Base-by-base conservation (phyloP, 768 basidiomycete species). In the Cubamyces sp. region DNA sequence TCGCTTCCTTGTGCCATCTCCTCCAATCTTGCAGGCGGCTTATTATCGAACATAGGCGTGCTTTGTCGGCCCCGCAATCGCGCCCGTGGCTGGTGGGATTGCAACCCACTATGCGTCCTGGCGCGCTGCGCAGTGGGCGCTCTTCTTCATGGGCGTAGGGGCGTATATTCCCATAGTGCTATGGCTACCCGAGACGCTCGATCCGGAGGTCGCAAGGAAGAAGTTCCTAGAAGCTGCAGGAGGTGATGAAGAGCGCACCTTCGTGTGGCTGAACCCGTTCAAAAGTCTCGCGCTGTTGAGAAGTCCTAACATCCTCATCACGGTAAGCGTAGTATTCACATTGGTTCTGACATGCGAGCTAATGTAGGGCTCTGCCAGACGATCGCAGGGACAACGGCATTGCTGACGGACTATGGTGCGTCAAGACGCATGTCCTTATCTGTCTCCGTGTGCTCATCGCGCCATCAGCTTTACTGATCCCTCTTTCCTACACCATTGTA, bases 401-500 rank as follows among this genome's bases (percentile, higher is more conserved):
- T 76, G 39, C 39, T 72, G 18, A 71, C 74, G 16, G 70, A 74
- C 45, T 73, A 51, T 48, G 45, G 51, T 49, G 11, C n/a, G 23
- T 47, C 6, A 25, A 9, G 26, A 15, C 37, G 15, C 5, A 23
- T 15, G 7, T 14, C 16, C 8, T 7, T 30, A 3, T n/a, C 41
- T 40, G 14, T 30, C 18, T 0, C 5, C n/a, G 5, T 3, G 46
- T 23, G 19, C 54, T 28, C 5, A 23, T 23, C 7, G 15, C 21
- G 30, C 8, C 19, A 6, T 15, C 43, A 58, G 80, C 64, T 15
- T 68, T 90, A 1, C 68, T 89, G 41, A 71, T 87, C 14, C 89
- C 90, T 0, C 73, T 91, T 6, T 79, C 87, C 0, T 88, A 84
- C 63, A 90, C 88, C 0, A 77, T 91, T 25, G 88, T 90, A 65